Evolutionary conservation across 1,139 yeast species (phyloP).

Genomic region (Scheffersomyces cryptocercus): DNA sequence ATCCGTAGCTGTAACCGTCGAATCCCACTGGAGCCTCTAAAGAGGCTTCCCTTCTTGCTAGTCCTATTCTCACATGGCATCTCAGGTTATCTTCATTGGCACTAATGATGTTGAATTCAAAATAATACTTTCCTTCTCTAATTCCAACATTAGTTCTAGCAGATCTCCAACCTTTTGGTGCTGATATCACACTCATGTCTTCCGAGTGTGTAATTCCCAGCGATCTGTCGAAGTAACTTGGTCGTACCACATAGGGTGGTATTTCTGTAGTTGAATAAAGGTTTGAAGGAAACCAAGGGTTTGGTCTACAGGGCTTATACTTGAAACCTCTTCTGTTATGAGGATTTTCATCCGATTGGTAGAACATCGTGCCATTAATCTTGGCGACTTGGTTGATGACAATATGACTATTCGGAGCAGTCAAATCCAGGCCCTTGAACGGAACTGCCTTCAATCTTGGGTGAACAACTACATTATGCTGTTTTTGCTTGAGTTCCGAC

Average conservation of each 20-base stretch:
- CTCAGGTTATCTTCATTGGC: conserved; percentile 37
- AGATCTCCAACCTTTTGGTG: conserved; percentile 78
- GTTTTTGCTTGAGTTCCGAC: conserved; percentile 24
- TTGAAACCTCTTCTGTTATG: conserved; percentile 79
- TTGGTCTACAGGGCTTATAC: conserved; percentile 78
- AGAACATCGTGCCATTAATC: conserved; percentile 31
- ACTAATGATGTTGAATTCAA: conserved; percentile 64
- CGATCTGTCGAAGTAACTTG: conserved; percentile 74
- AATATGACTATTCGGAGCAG: conserved; percentile 7
- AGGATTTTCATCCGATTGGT: conserved; percentile 72
- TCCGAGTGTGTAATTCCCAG: conserved; percentile 54
- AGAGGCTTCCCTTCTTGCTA: conserved; percentile 83
- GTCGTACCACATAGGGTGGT: conserved; percentile 63
- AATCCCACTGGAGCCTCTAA: conserved; percentile 95
- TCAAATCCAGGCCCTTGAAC: conserved; percentile 36
- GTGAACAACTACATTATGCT: conserved; percentile 35
- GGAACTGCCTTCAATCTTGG: conserved; percentile 51
- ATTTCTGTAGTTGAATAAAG: conserved; percentile 76
- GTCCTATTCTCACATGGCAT: conserved; percentile 77
- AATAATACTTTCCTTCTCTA: conserved; percentile 77
- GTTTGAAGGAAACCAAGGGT: conserved; percentile 57
- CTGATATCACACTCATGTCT: conserved; percentile 47
- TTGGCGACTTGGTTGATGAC: conserved; percentile 8
- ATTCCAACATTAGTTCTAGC: conserved; percentile 74
- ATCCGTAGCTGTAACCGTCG: conserved; percentile 91